Conservation (phyloP, 2,329 filamentous ascomycete species). For the Cladosporium colombiae region DNA sequence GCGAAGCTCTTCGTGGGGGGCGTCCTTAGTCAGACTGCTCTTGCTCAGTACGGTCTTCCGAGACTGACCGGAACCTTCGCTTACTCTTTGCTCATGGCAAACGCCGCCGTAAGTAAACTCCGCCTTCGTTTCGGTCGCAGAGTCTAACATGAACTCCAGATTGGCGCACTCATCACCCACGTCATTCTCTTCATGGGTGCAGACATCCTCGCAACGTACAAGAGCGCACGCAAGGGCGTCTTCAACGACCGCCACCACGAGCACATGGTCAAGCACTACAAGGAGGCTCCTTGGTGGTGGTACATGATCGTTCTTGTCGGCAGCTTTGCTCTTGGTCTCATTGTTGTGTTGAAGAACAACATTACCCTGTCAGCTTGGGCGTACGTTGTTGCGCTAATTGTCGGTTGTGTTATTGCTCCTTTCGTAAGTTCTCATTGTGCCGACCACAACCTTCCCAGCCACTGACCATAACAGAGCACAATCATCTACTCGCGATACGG, state of each 20-base stretch:
- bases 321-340: conserved; percentile 34
- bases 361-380: conserved; percentile 38
- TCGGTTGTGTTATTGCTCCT: conserved; percentile 47
- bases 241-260: conserved; percentile 44
- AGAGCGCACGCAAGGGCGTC: conserved; percentile 46
- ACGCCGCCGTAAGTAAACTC: conserved; percentile 45
- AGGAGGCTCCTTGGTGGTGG: conserved; percentile 48
- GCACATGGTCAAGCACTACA: conserved; percentile 56
- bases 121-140: not conserved
- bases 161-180: conserved; percentile 57
- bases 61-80: conserved; percentile 34
- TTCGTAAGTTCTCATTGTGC: conserved; percentile 35
- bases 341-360: conserved; percentile 35
- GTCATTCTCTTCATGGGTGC: conserved; percentile 58
- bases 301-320: conserved; percentile 34
- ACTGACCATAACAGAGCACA: conserved; percentile 39
- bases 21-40: conserved; percentile 45
- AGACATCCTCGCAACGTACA: conserved; percentile 53
- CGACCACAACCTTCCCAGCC: not conserved
- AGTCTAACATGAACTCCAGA: conserved; percentile 31
- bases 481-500: conserved; percentile 47
- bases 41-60: conserved; percentile 50
- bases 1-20: conserved; percentile 29
- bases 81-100: conserved; percentile 56
- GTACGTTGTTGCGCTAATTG: conserved; percentile 32